phyloP scores from a whole-genome alignment of 768 basidiomycete species.

The Xanthoconium stramineum region DNA sequence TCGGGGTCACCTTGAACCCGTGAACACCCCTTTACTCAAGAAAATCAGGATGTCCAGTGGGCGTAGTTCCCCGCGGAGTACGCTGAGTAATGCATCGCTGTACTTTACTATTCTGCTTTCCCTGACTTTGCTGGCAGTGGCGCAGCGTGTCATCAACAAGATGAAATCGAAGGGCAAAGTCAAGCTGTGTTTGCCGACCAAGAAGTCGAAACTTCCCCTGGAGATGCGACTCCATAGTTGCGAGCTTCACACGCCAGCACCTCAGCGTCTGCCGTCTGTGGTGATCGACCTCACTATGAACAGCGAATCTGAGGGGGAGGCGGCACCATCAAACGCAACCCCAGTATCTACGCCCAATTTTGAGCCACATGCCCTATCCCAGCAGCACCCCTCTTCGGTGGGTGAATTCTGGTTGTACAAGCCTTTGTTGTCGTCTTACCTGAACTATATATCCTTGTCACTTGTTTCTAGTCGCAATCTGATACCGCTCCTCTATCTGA shows the following conservation, averaged over 20 bases:
- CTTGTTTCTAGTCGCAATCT: constrained; percentile 8
- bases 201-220: constrained; percentile 16
- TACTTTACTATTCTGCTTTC: neutral
- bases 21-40: constrained; percentile 14
- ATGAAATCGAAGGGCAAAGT: constrained; percentile 30
- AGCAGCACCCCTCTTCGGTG: constrained; percentile 3
- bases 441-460: neutral
- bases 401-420: constrained; percentile 4
- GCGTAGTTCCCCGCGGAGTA: constrained; percentile 13
- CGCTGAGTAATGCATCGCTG: constrained; percentile 17
- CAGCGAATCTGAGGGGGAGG: constrained; percentile 1
- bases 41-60: constrained; percentile 19
- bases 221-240: constrained; percentile 15
- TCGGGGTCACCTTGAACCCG: constrained; percentile 1
- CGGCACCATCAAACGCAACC: neutral
- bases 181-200: constrained; percentile 16
- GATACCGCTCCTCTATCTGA: neutral
- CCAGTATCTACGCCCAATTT: neutral
- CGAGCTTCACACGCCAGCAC: constrained; percentile 1
- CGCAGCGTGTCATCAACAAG: constrained; percentile 21
- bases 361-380: neutral
- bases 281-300: constrained; percentile 24
- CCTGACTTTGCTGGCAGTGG: constrained; percentile 20
- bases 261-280: neutral
- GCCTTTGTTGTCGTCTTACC: neutral